phyloP scores from a whole-genome alignment of 768 basidiomycete species.

The Suillus americanus region DNA sequence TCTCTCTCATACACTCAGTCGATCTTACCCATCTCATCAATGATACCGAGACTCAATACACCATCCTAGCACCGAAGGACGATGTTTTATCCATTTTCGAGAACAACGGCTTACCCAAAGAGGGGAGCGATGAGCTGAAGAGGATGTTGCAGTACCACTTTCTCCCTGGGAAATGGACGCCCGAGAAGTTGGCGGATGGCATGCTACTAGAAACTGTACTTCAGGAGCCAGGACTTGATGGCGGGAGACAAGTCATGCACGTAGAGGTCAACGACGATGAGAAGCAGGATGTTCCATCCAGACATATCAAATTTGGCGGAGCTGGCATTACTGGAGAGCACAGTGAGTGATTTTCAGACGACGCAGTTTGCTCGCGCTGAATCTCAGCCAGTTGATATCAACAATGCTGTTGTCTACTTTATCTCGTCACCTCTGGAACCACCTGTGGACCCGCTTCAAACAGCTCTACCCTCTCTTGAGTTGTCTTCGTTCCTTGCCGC shows the following conservation, averaged over 20 bases:
- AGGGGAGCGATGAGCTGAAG: slow-evolving; percentile 68
- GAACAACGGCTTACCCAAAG: slow-evolving; percentile 52
- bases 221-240: slow-evolving; percentile 65
- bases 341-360: slow-evolving; percentile 45
- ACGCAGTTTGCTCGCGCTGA: slow-evolving; percentile 12
- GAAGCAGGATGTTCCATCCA: slow-evolving; percentile 45
- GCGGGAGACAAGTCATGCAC: slow-evolving; percentile 67
- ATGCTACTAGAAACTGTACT: slow-evolving; percentile 81
- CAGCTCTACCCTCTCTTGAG: slow-evolving; percentile 79
- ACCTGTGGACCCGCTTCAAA: slow-evolving; percentile 77
- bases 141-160: slow-evolving; percentile 87
- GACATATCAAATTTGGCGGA: slow-evolving; percentile 77
- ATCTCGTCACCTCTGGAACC: slow-evolving; percentile 81
- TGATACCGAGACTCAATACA: slow-evolving; percentile 66
- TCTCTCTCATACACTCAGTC: slow-evolving; percentile 83
- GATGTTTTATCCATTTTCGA: slow-evolving; percentile 70
- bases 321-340: slow-evolving; percentile 77
- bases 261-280: slow-evolving; percentile 59
- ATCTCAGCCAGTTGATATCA: slow-evolving; percentile 54
- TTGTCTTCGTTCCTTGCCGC: slow-evolving; percentile 90
- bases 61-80: slow-evolving; percentile 90
- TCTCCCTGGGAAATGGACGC: slow-evolving; percentile 75
- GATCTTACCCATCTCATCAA: slow-evolving; percentile 72
- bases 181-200: slow-evolving; percentile 67
- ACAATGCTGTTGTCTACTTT: slow-evolving; percentile 87